Evolutionary conservation across 768 basidiomycete species (phyloP).

Genomic region (Amylocystis lapponica): DNA sequence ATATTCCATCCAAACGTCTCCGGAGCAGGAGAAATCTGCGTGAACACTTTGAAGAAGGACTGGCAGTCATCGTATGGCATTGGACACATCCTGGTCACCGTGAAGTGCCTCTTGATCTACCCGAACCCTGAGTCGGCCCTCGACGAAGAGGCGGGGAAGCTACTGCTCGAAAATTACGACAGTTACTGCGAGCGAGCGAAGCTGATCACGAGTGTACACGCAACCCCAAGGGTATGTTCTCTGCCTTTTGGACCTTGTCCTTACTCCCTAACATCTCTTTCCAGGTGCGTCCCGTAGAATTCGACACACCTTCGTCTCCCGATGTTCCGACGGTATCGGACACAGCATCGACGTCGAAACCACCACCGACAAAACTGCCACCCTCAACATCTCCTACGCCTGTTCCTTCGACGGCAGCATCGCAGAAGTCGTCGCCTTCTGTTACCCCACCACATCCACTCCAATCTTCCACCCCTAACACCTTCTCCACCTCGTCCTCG

Average conservation of each 20-base stretch:
- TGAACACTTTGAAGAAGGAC: conserved; percentile 95
- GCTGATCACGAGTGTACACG: conserved; percentile 89
- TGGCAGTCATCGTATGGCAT: conserved; percentile 94
- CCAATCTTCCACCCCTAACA: conserved; percentile 33
- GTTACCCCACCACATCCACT: conserved; percentile 33
- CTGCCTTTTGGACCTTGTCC: neutral
- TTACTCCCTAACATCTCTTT: neutral
- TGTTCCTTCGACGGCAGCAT: conserved; percentile 32
- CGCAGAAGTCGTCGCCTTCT: conserved; percentile 28
- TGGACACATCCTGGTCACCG: conserved; percentile 83
- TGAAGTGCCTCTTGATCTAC: conserved; percentile 94
- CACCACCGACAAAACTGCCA: conserved; percentile 24
- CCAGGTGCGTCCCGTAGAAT: conserved; percentile 54
- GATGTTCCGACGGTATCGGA: conserved; percentile 20
- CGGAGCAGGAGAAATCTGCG: conserved; percentile 85
- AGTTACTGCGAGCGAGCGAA: conserved; percentile 82
- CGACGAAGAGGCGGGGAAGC: conserved; percentile 93
- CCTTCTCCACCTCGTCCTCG: conserved; percentile 35
- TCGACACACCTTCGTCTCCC: conserved; percentile 39
- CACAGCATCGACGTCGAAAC: conserved; percentile 19
- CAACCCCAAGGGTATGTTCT: conserved; percentile 61
- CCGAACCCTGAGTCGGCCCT: conserved; percentile 95
- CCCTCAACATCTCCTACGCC: conserved; percentile 10
- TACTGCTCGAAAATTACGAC: conserved; percentile 84
- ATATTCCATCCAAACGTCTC: conserved; percentile 98